These are phyloP conservation scores for Chlorella variabilis DNA, from an alignment of 163 green algal genomes.

Conservation along the genomic window DNA sequence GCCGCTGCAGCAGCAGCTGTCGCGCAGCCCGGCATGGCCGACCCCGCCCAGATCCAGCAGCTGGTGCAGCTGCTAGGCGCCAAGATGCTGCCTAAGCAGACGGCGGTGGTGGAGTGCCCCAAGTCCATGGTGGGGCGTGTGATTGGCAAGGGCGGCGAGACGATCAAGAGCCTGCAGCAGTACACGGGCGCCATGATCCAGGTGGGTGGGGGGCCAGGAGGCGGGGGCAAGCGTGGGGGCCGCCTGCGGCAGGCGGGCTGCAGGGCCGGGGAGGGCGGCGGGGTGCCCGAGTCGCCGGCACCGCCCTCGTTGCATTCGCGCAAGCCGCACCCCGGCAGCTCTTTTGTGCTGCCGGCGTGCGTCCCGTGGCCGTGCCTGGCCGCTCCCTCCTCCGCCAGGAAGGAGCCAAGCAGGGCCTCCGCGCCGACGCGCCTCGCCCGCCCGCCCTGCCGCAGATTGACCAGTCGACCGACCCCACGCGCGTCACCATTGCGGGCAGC, in stretches of 20 bases:
- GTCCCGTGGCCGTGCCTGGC: no score
- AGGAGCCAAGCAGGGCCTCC: no score
- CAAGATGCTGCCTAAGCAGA: constrained; percentile 48
- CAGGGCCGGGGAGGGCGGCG: no score
- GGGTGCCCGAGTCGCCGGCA: no score
- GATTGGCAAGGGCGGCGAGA: constrained; percentile 71
- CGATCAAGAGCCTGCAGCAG: constrained; percentile 69
- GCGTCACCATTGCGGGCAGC: constrained; percentile 64
- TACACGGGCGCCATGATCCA: constrained; percentile 65
- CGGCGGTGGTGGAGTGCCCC: constrained; percentile 62
- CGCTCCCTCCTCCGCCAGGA: no score
- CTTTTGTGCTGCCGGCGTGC: no score
- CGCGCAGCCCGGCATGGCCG: constrained; percentile 24
- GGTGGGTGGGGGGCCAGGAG: background rate
- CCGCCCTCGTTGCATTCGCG: no score
- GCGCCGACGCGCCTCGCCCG: no score
- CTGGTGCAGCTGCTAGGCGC: constrained; percentile 47
- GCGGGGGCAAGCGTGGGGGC: no score
- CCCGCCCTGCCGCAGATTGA: constrained; percentile 61
- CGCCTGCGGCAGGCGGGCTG: background rate
- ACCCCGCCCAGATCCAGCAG: constrained; percentile 40
- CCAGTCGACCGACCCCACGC: constrained; percentile 64
- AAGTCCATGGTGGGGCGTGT: constrained; percentile 66
- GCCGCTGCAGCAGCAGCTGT: background rate
- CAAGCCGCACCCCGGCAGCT: no score